Base-by-base conservation (phyloP, 2,329 filamentous ascomycete genomes). In the Nemania diffusa region DNA sequence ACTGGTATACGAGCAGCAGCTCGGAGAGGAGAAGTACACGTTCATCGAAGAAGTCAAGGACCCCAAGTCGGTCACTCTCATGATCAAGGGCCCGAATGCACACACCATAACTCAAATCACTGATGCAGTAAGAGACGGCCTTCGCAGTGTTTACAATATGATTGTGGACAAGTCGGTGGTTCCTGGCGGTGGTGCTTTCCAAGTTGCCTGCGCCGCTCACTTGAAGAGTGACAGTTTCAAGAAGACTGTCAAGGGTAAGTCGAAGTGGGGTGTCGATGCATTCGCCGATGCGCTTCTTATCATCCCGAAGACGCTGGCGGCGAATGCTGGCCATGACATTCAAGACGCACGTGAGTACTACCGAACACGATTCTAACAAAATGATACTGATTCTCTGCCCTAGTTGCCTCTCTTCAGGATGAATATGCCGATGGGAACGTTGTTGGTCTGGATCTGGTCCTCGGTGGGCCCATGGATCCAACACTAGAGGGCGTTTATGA, bases 1-100 rank as follows among this genome's bases (percentile, higher is more conserved):
- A 61, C 88, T 93, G 56, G 96, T 99, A 65, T 98, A 99, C 79
- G 96, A 99, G 84, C 95, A 99, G 81, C 93, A 95, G 74, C 87
- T 99, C 9, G 96, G 96, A 69, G 96, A 99, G 85, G 96, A 99
- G 85, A 99, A 99, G 85, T 99, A 93, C 84, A 99, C 96, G 5
- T 99, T 99, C 79, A 87, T 99, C 69, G 96, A 99, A 82, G 96
- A 99, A 75, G 96, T 99, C 76, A 98, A 97, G 86, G 94, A 98
- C 69, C 93, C 96, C 69, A 99, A 99, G 85, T 97, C 95, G 1
- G 96, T 99, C 53, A 99, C 96, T 17, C 85, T 99, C 34, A 87
- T 99, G 76, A 98, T 99, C 86, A 99, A 98, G 86, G 96, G 96
- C 26, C 96, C 96, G 71, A 99, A 99, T 82, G 86, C 90, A 77